Conservation (phyloP, 179 eudicot species). For the Carnegiea gigantea region DNA sequence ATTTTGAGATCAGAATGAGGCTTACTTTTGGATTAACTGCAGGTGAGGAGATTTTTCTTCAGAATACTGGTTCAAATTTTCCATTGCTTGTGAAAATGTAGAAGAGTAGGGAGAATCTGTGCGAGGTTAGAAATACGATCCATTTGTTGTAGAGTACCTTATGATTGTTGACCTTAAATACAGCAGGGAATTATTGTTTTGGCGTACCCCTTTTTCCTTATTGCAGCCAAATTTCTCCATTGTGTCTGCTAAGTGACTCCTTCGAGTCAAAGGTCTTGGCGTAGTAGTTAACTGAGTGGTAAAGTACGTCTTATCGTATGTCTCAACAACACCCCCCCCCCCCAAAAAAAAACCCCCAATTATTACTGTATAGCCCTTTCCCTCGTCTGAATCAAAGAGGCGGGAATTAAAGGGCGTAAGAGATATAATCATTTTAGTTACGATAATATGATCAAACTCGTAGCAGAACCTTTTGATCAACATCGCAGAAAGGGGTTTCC, state of each 20-base stretch:
- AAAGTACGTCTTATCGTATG: too few species aligned
- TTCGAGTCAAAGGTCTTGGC: not conserved
- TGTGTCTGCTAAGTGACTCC: not conserved
- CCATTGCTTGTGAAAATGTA: not conserved
- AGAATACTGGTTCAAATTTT: not conserved
- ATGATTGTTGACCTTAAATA: not conserved
- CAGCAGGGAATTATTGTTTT: not conserved
- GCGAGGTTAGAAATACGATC: not conserved
- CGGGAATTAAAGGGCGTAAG: too few species aligned
- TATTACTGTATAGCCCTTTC: too few species aligned
- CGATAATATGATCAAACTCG: too few species aligned
- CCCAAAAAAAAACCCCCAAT: too few species aligned
- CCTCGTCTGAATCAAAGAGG: too few species aligned
- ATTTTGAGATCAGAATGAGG: not conserved
- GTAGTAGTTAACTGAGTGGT: too few species aligned
- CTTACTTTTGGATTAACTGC: not conserved
- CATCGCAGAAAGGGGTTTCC: too few species aligned
- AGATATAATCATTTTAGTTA: too few species aligned
- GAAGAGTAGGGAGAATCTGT: not conserved
- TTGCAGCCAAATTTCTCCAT: not conserved
- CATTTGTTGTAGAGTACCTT: not conserved
- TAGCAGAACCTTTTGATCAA: too few species aligned
- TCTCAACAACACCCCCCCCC: too few species aligned
- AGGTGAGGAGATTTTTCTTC: constrained; percentile 5
- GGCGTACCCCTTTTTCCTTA: not conserved